Conservation (phyloP, 2,329 filamentous ascomycete genomes). For the Botrytis deweyae region DNA sequence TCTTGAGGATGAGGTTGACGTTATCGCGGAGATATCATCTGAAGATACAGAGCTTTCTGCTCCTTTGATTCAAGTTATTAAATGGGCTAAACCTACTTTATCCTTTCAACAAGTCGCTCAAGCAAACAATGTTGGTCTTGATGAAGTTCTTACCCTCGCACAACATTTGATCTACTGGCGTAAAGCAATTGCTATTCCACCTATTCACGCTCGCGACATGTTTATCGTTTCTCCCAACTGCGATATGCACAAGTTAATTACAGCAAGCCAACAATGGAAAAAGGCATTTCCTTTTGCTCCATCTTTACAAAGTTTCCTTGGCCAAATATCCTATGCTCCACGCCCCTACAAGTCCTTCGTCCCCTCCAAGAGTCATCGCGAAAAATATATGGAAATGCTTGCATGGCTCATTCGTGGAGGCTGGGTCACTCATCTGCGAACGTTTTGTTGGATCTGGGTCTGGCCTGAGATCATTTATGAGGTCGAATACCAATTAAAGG, state of each 20-base stretch:
- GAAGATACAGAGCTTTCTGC: conserved; percentile 74
- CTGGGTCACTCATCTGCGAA: conserved; percentile 91
- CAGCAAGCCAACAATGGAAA: conserved; percentile 71
- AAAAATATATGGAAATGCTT: conserved; percentile 84
- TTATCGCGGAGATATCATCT: conserved; percentile 70
- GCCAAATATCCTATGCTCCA: conserved; percentile 74
- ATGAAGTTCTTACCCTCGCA: conserved; percentile 82
- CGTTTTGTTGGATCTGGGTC: conserved; percentile 85
- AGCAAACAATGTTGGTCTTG: conserved; percentile 69
- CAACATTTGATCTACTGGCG: conserved; percentile 96
- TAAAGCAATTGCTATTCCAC: conserved; percentile 85
- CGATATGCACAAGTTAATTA: conserved; percentile 68
- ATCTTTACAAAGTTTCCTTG: conserved; percentile 82
- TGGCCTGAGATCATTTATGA: conserved; percentile 79
- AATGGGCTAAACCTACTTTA: conserved; percentile 67
- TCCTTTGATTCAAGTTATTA: conserved; percentile 78
- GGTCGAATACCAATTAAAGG: conserved; percentile 69
- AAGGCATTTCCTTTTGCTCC: conserved; percentile 80
- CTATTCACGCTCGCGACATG: conserved; percentile 82
- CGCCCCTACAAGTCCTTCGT: conserved; percentile 81
- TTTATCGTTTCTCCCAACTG: conserved; percentile 93
- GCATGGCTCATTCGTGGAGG: conserved; percentile 90
- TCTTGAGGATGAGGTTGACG: conserved; percentile 75
- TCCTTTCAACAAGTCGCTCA: conserved; percentile 71
- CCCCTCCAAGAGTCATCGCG: conserved; percentile 82